A percentile compares a stretch with the other conserved stretches of the same genome.
These are phyloP conservation scores for Mortierella sp. DNA, from an alignment of 371 early-diverging fungal species.

Conservation along the genomic window DNA sequence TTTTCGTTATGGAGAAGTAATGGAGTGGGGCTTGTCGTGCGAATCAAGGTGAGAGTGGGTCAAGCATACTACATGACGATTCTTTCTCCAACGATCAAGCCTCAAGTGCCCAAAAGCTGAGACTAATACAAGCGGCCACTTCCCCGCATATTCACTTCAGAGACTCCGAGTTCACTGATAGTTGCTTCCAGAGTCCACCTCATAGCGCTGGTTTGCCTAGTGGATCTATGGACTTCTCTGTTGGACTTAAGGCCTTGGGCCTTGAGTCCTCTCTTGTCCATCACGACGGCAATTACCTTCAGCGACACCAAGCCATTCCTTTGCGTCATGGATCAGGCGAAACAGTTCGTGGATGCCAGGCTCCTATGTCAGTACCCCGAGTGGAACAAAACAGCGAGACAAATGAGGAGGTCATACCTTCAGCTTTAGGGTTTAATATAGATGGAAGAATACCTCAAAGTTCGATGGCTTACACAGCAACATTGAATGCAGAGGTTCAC, in stretches of 20 bases:
- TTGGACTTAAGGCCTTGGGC: not conserved
- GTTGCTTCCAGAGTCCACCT: conserved; percentile 16
- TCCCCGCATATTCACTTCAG: not conserved
- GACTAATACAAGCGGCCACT: not conserved
- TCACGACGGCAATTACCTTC: not conserved
- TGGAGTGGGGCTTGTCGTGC: conserved; percentile 16
- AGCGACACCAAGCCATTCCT: not conserved
- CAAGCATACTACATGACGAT: not conserved
- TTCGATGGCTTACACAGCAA: not conserved
- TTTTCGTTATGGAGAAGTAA: not conserved
- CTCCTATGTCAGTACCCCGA: not conserved
- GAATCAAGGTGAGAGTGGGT: conserved; percentile 22
- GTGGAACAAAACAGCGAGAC: not conserved
- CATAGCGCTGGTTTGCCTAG: not conserved
- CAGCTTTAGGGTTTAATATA: too few relatives aligned
- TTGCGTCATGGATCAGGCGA: not conserved
- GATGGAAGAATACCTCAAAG: not conserved
- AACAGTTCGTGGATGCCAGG: not conserved
- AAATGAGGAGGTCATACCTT: not conserved
- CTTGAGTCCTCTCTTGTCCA: not conserved
- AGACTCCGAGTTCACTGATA: not conserved
- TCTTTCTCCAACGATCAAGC: not conserved
- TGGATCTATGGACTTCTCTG: conserved; percentile 5
- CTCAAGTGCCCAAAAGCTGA: not conserved
- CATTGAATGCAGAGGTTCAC: not conserved